Percentiles rank a stretch among this genome's conserved stretches.
Evolutionary conservation across 2,329 filamentous ascomycete species (phyloP).

Genomic region (Plenodomus tracheiphilus): DNA sequence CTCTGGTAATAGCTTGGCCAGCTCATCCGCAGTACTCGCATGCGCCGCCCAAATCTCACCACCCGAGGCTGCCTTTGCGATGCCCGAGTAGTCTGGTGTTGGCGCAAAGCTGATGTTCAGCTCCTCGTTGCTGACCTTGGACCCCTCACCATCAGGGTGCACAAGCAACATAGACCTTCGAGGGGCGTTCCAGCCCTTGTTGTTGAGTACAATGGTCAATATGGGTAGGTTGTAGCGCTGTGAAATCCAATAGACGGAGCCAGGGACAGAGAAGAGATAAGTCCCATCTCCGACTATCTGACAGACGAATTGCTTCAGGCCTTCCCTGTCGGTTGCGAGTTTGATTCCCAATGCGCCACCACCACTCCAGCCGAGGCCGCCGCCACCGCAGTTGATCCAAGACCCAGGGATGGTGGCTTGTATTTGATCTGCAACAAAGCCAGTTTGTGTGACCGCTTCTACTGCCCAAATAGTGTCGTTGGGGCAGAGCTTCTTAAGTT

Average conservation of each 20-base stretch:
- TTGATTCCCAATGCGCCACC: slow-evolving; percentile 77
- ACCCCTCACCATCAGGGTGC: slow-evolving; percentile 66
- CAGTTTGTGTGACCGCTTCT: slow-evolving; percentile 75
- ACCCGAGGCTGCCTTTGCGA: slow-evolving; percentile 67
- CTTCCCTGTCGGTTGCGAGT: slow-evolving; percentile 62
- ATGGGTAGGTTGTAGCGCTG: slow-evolving; percentile 68
- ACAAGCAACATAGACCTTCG: slow-evolving; percentile 64
- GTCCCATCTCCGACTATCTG: slow-evolving; percentile 68
- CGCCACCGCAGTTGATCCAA: slow-evolving; percentile 81
- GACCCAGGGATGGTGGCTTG: slow-evolving; percentile 68
- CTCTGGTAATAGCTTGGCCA: slow-evolving; percentile 58
- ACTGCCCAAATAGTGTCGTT: slow-evolving; percentile 73
- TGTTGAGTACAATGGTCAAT: slow-evolving; percentile 69
- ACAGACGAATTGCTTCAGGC: slow-evolving; percentile 45
- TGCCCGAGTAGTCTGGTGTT: slow-evolving; percentile 68
- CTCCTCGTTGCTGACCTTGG: slow-evolving; percentile 64
- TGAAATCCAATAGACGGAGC: slow-evolving; percentile 70
- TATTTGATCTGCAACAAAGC: slow-evolving; percentile 70
- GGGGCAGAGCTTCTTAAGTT: slow-evolving; percentile 61
- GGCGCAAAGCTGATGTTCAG: slow-evolving; percentile 69
- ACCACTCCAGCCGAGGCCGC: slow-evolving; percentile 79
- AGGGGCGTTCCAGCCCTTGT: slow-evolving; percentile 73
- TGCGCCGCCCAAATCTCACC: slow-evolving; percentile 64
- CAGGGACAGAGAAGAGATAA: slow-evolving; percentile 67
- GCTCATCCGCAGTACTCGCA: slow-evolving; percentile 60